Evolutionary conservation across 495 filamentous ascomycete species (phyloP).

Genomic region (Podospora appendiculata): DNA sequence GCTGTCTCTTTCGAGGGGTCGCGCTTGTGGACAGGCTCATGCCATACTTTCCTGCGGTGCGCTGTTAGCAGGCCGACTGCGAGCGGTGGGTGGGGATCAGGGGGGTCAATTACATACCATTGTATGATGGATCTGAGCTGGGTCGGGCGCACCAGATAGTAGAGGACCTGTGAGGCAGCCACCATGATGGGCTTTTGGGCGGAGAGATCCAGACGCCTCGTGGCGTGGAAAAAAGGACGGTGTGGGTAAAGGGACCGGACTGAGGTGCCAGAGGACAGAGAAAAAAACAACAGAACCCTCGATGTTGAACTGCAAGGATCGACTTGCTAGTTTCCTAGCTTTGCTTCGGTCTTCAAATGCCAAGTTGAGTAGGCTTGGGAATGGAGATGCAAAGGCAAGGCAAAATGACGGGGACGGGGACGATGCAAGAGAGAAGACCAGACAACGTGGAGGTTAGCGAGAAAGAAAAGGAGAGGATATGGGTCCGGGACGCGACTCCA

Average conservation of each 20-base stretch:
- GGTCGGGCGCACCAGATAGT: constrained; percentile 68
- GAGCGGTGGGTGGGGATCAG: constrained; percentile 7
- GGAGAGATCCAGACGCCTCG: not conserved
- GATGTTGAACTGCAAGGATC: too few relatives aligned
- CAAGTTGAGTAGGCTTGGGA: not conserved
- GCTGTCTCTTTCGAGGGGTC: constrained; percentile 64
- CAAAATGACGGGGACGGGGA: not conserved
- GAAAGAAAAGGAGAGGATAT: not conserved
- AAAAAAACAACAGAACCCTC: too few relatives aligned
- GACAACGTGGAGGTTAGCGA: not conserved
- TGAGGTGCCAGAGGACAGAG: not conserved
- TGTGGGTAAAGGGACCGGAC: not conserved
- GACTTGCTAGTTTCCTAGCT: too few relatives aligned
- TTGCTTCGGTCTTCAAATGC: too few relatives aligned
- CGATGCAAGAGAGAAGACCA: not conserved
- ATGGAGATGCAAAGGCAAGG: not conserved
- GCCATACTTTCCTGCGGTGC: constrained; percentile 80
- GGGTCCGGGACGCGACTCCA: not conserved
- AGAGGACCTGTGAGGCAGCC: constrained; percentile 48
- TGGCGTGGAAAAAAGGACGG: not conserved
- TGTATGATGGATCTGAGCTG: constrained; percentile 83
- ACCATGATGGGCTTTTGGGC: constrained; percentile 27
- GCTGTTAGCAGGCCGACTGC: constrained; percentile 1
- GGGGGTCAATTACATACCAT: constrained; percentile 54
- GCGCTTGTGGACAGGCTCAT: constrained; percentile 83